phyloP scores from a whole-genome alignment of 768 basidiomycete species.

The Auricularia sp. region DNA sequence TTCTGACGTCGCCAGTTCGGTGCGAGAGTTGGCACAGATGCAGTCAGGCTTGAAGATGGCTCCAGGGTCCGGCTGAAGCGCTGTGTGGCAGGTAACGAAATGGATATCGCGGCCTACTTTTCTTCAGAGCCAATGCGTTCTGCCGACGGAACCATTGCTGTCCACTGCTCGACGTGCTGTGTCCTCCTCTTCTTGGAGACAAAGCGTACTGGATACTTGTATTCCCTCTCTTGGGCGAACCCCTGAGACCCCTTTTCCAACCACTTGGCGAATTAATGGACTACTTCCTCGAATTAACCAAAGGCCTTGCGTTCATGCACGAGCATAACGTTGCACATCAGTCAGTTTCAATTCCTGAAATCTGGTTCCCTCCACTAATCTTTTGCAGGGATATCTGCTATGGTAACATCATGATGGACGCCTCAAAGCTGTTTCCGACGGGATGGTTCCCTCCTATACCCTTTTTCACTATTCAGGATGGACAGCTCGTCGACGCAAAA shows the following conservation, averaged over 20 bases:
- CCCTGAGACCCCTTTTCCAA: constrained; percentile 10
- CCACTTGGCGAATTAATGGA: constrained; percentile 9
- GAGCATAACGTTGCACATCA: not conserved
- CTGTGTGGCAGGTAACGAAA: not conserved
- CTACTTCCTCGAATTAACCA: constrained; percentile 9
- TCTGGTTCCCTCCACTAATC: not conserved
- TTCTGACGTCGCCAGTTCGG: not conserved
- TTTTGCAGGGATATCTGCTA: constrained; percentile 13
- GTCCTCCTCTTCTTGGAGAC: not conserved
- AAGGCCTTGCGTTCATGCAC: not conserved
- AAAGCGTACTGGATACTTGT: constrained; percentile 9
- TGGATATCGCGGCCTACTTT: constrained; percentile 7
- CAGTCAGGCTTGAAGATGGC: not conserved
- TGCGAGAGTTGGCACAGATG: not conserved
- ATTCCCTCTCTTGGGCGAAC: constrained; percentile 12
- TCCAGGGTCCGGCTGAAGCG: constrained; percentile 1
- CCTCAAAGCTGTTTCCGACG: constrained; percentile 10
- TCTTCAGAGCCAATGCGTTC: constrained; percentile 4
- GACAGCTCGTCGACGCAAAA: not conserved
- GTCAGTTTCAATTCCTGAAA: not conserved
- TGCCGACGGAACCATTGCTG: constrained; percentile 12
- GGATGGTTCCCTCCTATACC: constrained; percentile 13
- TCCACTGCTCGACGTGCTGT: constrained; percentile 11
- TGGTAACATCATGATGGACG: constrained; percentile 18
- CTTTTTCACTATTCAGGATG: not conserved